Conservation (phyloP, 2,329 filamentous ascomycete species). For the Teratosphaeria zuluensis region DNA sequence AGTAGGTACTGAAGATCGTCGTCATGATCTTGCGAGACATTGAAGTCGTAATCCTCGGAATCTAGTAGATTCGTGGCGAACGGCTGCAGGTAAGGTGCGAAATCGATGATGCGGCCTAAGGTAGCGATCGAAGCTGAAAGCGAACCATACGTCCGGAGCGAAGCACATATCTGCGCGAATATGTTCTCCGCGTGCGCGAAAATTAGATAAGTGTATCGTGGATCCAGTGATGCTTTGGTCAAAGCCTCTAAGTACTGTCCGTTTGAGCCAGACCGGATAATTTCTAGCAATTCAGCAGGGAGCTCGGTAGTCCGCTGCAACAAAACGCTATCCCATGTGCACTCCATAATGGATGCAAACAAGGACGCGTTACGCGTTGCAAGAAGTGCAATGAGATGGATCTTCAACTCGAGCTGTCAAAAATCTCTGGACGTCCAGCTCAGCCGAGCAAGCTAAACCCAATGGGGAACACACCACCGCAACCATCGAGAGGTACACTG, state of each 20-base stretch:
- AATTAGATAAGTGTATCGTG: slow-evolving; percentile 60
- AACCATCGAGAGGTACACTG: not conserved
- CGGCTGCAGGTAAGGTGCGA: slow-evolving; percentile 64
- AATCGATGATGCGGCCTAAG: slow-evolving; percentile 70
- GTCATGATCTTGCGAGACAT: slow-evolving; percentile 5
- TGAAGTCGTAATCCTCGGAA: slow-evolving; percentile 10
- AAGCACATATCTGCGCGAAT: slow-evolving; percentile 71
- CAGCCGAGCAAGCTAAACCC: not conserved
- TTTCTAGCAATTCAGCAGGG: slow-evolving; percentile 58
- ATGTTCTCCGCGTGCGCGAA: slow-evolving; percentile 65
- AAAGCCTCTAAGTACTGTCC: slow-evolving; percentile 62
- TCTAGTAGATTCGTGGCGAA: slow-evolving; percentile 16
- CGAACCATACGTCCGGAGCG: slow-evolving; percentile 32
- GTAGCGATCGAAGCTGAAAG: slow-evolving; percentile 45
- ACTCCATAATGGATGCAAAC: slow-evolving; percentile 16
- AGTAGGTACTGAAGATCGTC: slow-evolving; percentile 40
- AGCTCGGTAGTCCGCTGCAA: slow-evolving; percentile 43
- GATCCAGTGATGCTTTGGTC: slow-evolving; percentile 57
- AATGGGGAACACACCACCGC: not conserved
- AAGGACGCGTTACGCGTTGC: slow-evolving; percentile 2
- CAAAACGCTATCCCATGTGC: slow-evolving; percentile 20
- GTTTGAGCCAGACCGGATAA: slow-evolving; percentile 52
- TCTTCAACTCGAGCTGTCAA: not conserved
- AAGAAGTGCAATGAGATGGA: not conserved
- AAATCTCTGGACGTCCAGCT: not conserved